A percentile compares a stretch with the other conserved stretches of the same genome.
phyloP scores from a whole-genome alignment of 768 basidiomycete genomes.

The Aureoboletus auriporus region DNA sequence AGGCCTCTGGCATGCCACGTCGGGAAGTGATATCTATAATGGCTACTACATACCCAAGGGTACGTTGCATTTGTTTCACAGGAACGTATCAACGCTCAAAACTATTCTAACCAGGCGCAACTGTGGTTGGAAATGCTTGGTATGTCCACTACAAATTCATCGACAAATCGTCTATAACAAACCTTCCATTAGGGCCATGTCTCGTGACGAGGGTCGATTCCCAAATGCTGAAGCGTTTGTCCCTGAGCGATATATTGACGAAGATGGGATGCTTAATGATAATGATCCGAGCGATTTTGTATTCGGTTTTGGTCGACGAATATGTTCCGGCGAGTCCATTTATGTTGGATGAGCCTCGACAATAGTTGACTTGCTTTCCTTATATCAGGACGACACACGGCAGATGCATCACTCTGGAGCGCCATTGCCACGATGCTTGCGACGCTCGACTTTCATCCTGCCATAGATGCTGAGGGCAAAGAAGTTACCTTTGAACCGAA shows the following conservation, averaged over 20 bases:
- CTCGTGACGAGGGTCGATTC: constrained; percentile 7
- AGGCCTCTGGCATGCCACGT: constrained; percentile 6
- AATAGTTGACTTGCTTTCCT: not conserved
- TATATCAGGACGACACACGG: constrained; percentile 1
- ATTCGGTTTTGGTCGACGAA: constrained; percentile 14
- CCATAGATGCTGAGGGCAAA: not conserved
- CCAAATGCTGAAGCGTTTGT: constrained; percentile 4
- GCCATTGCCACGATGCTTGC: constrained; percentile 13
- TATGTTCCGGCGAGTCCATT: not conserved
- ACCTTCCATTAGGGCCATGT: not conserved
- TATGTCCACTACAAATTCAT: not conserved
- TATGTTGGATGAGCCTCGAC: not conserved
- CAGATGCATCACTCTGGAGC: constrained; percentile 6
- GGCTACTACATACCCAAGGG: constrained; percentile 32
- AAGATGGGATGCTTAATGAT: constrained; percentile 6
- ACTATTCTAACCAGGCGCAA: constrained; percentile 4
- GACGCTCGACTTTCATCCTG: constrained; percentile 3
- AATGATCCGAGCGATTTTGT: constrained; percentile 6
- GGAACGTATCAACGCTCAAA: not conserved
- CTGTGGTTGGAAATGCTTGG: constrained; percentile 12
- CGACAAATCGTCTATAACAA: not conserved
- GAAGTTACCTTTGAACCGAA: not conserved
- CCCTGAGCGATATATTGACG: constrained; percentile 7
- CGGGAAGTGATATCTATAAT: constrained; percentile 28
- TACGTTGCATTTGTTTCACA: not conserved